phyloP scores from a whole-genome alignment of 202 grass and related monocot genomes.

The Bolboschoenoplectus hybrid region DNA sequence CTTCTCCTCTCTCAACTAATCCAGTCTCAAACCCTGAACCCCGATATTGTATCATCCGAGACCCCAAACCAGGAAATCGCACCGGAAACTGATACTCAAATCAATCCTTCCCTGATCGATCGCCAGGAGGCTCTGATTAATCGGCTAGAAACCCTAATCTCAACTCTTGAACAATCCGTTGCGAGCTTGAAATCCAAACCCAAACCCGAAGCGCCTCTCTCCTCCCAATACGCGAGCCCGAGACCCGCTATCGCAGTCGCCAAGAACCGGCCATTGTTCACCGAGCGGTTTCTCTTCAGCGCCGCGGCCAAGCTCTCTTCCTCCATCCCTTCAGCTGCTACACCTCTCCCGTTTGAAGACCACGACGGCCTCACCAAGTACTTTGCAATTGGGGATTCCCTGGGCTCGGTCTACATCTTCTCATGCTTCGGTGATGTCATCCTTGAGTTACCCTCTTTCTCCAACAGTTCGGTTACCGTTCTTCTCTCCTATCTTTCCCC shows the following conservation, averaged over 20 bases:
- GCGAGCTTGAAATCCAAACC: constrained; percentile 19
- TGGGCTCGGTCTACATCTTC: constrained; percentile 76
- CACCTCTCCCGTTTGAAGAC: constrained; percentile 69
- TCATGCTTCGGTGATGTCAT: constrained; percentile 70
- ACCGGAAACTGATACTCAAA: neutral
- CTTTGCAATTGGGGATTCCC: constrained; percentile 78
- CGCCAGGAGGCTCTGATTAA: constrained; percentile 54
- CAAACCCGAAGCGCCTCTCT: constrained; percentile 40
- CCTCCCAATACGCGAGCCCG: constrained; percentile 46
- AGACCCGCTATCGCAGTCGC: constrained; percentile 56
- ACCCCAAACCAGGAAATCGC: constrained; percentile 17
- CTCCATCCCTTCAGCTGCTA: constrained; percentile 46
- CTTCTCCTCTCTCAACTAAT: constrained; percentile 26
- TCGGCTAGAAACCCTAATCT: constrained; percentile 60
- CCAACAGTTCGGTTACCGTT: constrained; percentile 56
- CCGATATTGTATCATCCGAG: constrained; percentile 28
- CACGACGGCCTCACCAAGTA: constrained; percentile 73
- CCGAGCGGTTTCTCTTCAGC: constrained; percentile 68
- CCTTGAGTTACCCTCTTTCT: constrained; percentile 58
- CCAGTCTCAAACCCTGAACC: constrained; percentile 42
- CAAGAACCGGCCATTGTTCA: constrained; percentile 67
- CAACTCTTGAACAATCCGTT: constrained; percentile 50
- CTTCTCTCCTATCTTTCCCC: constrained; percentile 82
- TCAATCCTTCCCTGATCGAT: constrained; percentile 39
- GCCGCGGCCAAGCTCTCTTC: constrained; percentile 62